phyloP scores from a whole-genome alignment of 257 asterid genomes.

The Fraxinus cuspidata region DNA sequence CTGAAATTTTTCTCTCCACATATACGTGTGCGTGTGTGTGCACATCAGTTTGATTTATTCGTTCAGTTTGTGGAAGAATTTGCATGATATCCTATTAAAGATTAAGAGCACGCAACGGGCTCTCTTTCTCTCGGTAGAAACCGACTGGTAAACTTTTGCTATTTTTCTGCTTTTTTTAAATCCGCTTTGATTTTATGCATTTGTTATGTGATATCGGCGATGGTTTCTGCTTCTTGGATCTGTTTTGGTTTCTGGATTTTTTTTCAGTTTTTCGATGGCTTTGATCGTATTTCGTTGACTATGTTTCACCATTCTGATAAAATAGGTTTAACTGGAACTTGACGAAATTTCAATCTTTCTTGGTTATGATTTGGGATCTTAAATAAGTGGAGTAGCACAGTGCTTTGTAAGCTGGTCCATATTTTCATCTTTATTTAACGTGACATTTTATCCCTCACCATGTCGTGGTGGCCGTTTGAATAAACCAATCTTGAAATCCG shows the following conservation, averaged over 20 bases:
- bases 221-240: slow-evolving; percentile 27
- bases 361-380: no score
- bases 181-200: slow-evolving; percentile 3
- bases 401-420: no score
- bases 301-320: slow-evolving; percentile 3
- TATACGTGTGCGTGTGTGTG: not conserved
- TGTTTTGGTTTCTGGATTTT: slow-evolving; percentile 20
- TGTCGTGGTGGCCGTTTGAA: no score
- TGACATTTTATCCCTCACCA: no score
- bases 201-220: not conserved
- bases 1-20: not conserved
- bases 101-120: not conserved
- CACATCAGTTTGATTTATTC: not conserved
- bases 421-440: no score
- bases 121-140: not conserved
- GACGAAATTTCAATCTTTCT: not conserved
- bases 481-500: no score
- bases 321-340: slow-evolving; percentile 19
- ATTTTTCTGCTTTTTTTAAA: not conserved
- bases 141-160: slow-evolving; percentile 16
- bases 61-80: not conserved
- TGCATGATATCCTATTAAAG: slow-evolving; percentile 29
- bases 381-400: no score
- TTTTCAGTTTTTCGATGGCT: slow-evolving; percentile 22
- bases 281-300: slow-evolving; percentile 3